Evolutionary conservation across 106 monocot species (phyloP), one percentile per base, ranked within the genome.

Genomic region (Acorus gramineus): DNA sequence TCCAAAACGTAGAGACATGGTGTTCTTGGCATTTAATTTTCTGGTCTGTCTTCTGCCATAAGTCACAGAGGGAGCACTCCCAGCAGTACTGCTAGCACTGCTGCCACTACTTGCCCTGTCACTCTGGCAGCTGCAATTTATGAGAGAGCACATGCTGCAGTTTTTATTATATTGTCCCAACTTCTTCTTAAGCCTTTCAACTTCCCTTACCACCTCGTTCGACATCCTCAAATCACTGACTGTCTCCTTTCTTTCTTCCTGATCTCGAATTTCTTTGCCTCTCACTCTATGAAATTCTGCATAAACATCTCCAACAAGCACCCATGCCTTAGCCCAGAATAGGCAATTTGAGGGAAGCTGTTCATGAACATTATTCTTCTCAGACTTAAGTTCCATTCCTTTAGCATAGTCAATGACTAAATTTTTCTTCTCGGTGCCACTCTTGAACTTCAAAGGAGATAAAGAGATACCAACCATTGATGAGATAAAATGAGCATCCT

Each of bases 241-340:
- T 56, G 75, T 68, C 61, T 58, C 68, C 56, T 58, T 76, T 12
- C 65, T 60, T 71, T 76, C 80, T 53, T 10, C 64, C 66, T 76
- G 56, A 61, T 52, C 60, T 44, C 45, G 42, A 8, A 59, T 69
- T 66, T 73, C 79, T 64, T 76, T 83, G 46, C 72, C 73, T 11
- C 57, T 77, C 49, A 50, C 71, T 53, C 76, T 74, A 49, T 85
- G 79, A 76, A 74, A 86, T 51, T 88, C 98, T 2, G 82, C 82
- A 68, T 80, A 92, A 13, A 98, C 79, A 83, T 98, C 98, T 11
- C 92, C 98, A 12, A 89, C 81, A 78, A 92, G 92, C 42, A 76
- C 76, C 98, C 98, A 98, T 52, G 85, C 79, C 66, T 88, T 98
- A 12, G 75, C 62, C 98, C 98, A 98, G 68, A 98, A 98, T 60